phyloP scores from a whole-genome alignment of 2,329 filamentous ascomycete genomes.

The Stachybotrys echinatus region DNA sequence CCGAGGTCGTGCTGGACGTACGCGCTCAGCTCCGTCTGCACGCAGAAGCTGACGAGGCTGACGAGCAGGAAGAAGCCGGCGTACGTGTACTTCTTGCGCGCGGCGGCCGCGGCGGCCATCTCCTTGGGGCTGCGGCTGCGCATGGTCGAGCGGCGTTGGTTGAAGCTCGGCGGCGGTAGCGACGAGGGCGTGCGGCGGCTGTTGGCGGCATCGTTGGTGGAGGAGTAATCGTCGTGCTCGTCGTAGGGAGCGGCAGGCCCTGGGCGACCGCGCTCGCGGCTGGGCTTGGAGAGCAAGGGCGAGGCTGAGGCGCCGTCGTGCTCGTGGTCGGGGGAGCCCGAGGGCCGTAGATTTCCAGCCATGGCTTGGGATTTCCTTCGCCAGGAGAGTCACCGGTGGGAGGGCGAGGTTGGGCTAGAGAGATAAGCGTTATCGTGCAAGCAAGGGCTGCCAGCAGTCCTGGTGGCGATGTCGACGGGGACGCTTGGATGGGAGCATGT shows the following conservation, averaged over 20 bases:
- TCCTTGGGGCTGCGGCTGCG: slow-evolving; percentile 69
- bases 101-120: slow-evolving; percentile 33
- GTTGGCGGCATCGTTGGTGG: slow-evolving; percentile 15
- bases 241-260: neutral
- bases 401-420: neutral
- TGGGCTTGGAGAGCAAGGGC: slow-evolving; percentile 16
- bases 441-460: slow-evolving; percentile 1
- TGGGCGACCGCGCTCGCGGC: slow-evolving; percentile 7
- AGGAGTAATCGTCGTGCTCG: slow-evolving; percentile 10
- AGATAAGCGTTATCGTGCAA: slow-evolving; percentile 1
- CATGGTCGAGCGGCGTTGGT: slow-evolving; percentile 56
- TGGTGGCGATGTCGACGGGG: neutral
- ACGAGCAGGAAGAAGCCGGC: slow-evolving; percentile 78
- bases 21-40: slow-evolving; percentile 93
- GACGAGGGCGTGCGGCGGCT: slow-evolving; percentile 19
- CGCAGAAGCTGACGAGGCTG: slow-evolving; percentile 80
- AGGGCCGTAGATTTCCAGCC: neutral
- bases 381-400: too few relatives aligned
- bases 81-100: slow-evolving; percentile 78
- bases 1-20: slow-evolving; percentile 89
- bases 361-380: too few relatives aligned
- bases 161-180: slow-evolving; percentile 11
- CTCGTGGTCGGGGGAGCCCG: slow-evolving; percentile 4
- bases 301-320: slow-evolving; percentile 9
- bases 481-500: neutral